A percentile compares a stretch with the other conserved stretches of the same genome.
Evolutionary conservation across 2,329 filamentous ascomycete genomes (phyloP).

Genomic region (Fusarium sacchari): DNA sequence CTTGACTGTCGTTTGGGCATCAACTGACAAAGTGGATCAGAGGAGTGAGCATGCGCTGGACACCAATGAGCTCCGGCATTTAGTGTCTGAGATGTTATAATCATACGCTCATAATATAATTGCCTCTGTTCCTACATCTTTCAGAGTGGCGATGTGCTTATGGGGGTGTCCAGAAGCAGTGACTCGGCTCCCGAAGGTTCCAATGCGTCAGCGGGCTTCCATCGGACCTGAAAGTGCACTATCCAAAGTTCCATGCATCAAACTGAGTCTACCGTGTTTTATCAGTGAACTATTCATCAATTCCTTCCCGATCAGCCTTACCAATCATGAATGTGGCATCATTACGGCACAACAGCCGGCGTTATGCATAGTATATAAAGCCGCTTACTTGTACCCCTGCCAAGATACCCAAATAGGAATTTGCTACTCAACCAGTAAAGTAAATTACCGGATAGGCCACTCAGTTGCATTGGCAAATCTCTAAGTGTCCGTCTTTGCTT

Average conservation of each 20-base stretch:
- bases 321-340: background rate
- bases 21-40: background rate
- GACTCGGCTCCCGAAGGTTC: fast-evolving
- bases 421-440: background rate
- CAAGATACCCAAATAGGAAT: background rate
- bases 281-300: background rate
- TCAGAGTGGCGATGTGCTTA: too few relatives aligned
- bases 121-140: background rate
- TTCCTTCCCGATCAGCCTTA: background rate
- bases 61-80: background rate
- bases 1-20: background rate
- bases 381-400: background rate
- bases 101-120: fast-evolving
- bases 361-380: background rate
- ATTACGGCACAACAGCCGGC: background rate
- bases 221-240: background rate
- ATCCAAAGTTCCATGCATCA: background rate
- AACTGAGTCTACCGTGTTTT: background rate
- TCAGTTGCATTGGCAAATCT: fast-evolving
- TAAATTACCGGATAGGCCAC: background rate
- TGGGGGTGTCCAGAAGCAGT: background rate
- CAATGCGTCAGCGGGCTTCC: background rate
- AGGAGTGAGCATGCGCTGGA: background rate
- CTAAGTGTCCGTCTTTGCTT: fast-evolving
- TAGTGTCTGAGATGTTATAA: background rate